Percentiles rank a stretch among this genome's conserved stretches.
These are phyloP conservation scores for Lasiosphaeria ovina DNA, from an alignment of 495 filamentous ascomycete species.

Conservation along the genomic window DNA sequence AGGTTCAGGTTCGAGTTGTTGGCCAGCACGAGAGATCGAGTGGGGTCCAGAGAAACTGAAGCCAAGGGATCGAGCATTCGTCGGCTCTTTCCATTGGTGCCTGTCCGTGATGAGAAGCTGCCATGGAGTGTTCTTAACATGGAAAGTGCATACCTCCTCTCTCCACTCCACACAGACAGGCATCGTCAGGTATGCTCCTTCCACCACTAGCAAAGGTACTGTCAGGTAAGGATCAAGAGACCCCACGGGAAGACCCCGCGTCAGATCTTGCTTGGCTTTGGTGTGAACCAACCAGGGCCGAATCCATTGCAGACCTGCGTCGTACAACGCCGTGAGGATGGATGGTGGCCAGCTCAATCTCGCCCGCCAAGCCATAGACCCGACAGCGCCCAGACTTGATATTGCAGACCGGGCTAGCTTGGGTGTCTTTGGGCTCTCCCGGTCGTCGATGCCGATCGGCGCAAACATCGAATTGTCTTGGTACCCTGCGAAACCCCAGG, in stretches of 20 bases:
- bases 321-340: background rate
- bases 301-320: background rate
- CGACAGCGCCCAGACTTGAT: background rate
- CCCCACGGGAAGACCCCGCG: slow-evolving; percentile 26
- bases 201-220: background rate
- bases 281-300: slow-evolving; percentile 9
- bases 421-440: background rate
- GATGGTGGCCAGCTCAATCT: background rate
- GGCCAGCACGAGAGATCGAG: no score
- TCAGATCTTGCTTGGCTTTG: slow-evolving; percentile 19
- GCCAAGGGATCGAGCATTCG: no score
- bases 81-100: no score
- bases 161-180: no score
- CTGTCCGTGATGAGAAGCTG: no score
- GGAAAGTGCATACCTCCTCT: no score
- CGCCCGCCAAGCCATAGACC: background rate
- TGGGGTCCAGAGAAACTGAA: no score
- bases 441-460: slow-evolving; percentile 1
- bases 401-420: background rate
- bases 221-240: slow-evolving; percentile 4
- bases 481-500: background rate
- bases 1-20: no score
- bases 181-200: no score
- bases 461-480: background rate
- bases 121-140: no score